Base-by-base conservation (phyloP, 2,329 filamentous ascomycete genomes). In the Allantophomopsis cytisporea region DNA sequence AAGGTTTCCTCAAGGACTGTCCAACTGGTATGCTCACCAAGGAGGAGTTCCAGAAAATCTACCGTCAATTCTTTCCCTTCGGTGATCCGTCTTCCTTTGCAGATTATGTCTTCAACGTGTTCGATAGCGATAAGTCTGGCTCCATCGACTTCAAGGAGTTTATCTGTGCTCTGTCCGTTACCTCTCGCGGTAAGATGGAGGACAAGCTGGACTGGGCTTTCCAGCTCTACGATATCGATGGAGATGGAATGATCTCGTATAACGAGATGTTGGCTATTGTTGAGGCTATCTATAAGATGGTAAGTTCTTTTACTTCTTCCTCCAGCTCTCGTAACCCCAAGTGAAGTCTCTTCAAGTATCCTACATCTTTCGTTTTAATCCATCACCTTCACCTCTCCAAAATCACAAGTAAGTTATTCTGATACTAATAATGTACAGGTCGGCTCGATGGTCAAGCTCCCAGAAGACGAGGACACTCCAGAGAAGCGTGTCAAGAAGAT, bases 131-230 rank as follows among this genome's bases (percentile, higher is more conserved):
- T 64, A 93, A 94, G 57, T 94, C 86, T 35, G 91, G 91, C 49
- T 89, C 84, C 51, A 98, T 98, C 58, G 91, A 98, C 65, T 98
- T 98, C 65, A 96, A 96, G 61, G 91, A 98, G 64, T 98, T 98
- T 65, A 98, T 98, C 63, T 95, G 89, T 66, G 91, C 91, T 20
- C 68, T 98, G 47, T 94, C 86, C 61, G 89, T 98, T 56, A 98
- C 91, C 38, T 94, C 86, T 63, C 78, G 91, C 51, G 91, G 91
- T 56, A 93, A 93, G 69, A 94, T 96, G 86, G 91, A 98, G 65
- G 91, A 98, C 65, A 98, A 98, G 65, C 73, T 98, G 42, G 89
- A 96, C 61, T 98, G 91, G 91, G 91, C 91, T 13, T 98, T 98
- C 66, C 89, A 98, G 67, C 72, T 98, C 50, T 98, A 98, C 63